Evolutionary conservation across 441 rosid genomes (phyloP).

Genomic region (Capsella rubella): DNA sequence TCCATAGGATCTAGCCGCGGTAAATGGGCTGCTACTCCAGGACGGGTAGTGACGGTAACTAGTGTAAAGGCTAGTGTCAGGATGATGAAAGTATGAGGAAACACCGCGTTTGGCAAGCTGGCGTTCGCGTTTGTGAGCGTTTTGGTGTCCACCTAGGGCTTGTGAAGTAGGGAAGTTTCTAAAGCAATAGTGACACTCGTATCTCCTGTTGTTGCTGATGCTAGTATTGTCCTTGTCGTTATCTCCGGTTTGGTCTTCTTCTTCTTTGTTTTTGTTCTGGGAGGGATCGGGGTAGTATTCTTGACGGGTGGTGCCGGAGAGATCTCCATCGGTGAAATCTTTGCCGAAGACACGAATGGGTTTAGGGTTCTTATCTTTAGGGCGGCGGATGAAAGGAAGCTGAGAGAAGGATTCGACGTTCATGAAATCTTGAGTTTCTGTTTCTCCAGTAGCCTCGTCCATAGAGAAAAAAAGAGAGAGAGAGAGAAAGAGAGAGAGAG

Average conservation of each 20-base stretch:
- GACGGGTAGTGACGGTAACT: conserved; percentile 42
- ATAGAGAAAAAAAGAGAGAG: conserved; percentile 39
- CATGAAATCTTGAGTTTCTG: conserved; percentile 88
- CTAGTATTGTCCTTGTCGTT: conserved; percentile 41
- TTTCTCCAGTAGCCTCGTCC: conserved; percentile 56
- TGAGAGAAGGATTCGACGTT: conserved; percentile 94
- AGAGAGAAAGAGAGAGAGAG: conserved; percentile 5
- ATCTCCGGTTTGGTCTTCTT: conserved; percentile 38
- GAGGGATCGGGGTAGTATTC: conserved; percentile 24
- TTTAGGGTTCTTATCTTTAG: conserved; percentile 58
- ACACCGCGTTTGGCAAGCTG: conserved; percentile 82
- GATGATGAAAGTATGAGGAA: conserved; percentile 42
- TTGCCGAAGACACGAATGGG: conserved; percentile 87
- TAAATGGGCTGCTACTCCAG: conserved; percentile 34
- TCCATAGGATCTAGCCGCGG: conserved; percentile 25
- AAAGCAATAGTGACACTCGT: conserved; percentile 93
- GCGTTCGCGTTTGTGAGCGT: conserved; percentile 97
- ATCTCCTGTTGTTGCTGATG: conserved; percentile 60
- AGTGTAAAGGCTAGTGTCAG: conserved; percentile 19
- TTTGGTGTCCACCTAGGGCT: conserved; percentile 97
- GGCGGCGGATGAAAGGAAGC: conserved; percentile 88
- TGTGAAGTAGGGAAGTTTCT: conserved; percentile 98
- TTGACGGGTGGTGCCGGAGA: conserved; percentile 12
- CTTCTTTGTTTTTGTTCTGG: conserved; percentile 40
- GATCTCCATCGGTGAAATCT: conserved; percentile 42